Evolutionary conservation across 805 yeast species (phyloP), one percentile per base, ranked within the genome.

Genomic region (Metschnikowia amazonensis): DNA sequence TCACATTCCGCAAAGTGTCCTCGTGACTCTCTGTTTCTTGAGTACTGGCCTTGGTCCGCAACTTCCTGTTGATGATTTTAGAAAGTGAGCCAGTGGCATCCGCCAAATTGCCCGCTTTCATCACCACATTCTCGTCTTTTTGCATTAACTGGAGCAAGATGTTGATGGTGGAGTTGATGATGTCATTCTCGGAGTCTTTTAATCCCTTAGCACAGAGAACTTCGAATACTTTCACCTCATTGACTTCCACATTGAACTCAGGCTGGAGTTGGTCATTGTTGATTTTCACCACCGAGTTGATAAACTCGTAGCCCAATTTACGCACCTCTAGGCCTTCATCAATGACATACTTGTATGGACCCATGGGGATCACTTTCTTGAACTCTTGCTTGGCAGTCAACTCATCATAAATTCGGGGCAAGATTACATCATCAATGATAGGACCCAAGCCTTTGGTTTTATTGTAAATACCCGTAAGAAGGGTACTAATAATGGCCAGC

Each of bases 301-400:
- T 65, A 18, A 82, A 65, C 57, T 87, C 95, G 60, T 82, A 85
- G 5, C 86, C 72, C 31, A 84, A 75, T 58, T 85, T 85, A 44
- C 96, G 73, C 47, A 80, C 77, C 48, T 81, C 88, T 32, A 86
- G 69, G 0, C 89, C 94, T 52, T 82, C 84, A 56, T 88, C 96
- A 32, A 86, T 77, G 49, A 81, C 81, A 59, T 86, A 90, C 59
- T 86, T 86, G 70, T 84, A 87, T 0, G 95, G 95, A 1, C 96
- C 96, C 79, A 89, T 86, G 38, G 83, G 84, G 28, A 88, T 82
- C 16, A 74, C 68, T 44, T 81, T 81, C 36, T 84, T 77, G 55
- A 79, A 81, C 46, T 77, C 76, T 27, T 74, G 76, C 51, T 76
- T 77, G 1, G 82, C 71, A 10, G 64, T 65, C 37, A 86, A 70